Evolutionary conservation across 1,139 yeast genomes (phyloP).

Genomic region (Torulaspora pretoriensis): DNA sequence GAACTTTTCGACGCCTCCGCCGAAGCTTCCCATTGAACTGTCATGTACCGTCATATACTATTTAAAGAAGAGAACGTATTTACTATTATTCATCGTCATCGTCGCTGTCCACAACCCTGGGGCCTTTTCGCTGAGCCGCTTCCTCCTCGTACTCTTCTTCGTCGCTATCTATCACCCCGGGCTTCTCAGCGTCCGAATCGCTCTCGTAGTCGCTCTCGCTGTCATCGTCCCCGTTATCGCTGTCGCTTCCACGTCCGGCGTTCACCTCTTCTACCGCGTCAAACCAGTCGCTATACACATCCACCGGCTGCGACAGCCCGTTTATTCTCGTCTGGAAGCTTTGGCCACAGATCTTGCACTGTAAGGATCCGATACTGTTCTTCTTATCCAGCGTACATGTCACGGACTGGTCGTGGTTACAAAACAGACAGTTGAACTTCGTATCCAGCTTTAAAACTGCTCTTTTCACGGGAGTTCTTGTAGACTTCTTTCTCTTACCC

Average conservation of each 20-base stretch:
- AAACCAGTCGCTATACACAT: constrained; percentile 95
- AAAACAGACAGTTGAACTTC: constrained; percentile 85
- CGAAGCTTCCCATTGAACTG: constrained; percentile 9
- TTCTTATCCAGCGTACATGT: constrained; percentile 85
- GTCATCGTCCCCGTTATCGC: constrained; percentile 33
- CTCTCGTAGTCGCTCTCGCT: constrained; percentile 35
- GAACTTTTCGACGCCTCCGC: constrained; percentile 52
- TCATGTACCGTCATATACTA: constrained; percentile 2
- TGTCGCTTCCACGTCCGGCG: constrained; percentile 47
- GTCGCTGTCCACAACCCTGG: constrained; percentile 32
- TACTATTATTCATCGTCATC: constrained; percentile 10
- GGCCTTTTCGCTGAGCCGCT: constrained; percentile 32
- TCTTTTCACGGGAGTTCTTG: constrained; percentile 76
- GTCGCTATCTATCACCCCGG: constrained; percentile 34
- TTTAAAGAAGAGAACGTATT: constrained; percentile 7
- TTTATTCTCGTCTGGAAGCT: constrained; percentile 86
- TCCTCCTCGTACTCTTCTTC: constrained; percentile 35
- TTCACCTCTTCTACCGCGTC: constrained; percentile 98
- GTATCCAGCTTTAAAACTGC: constrained; percentile 78
- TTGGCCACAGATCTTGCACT: constrained; percentile 94
- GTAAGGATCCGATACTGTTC: constrained; percentile 75
- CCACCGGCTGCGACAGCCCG: constrained; percentile 64
- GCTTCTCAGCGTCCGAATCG: constrained; percentile 28
- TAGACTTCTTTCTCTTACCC: constrained; percentile 93
- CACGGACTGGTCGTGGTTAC: constrained; percentile 93